Base-by-base conservation (phyloP, 139 green algal species). In the Zygnema cylindricum region DNA sequence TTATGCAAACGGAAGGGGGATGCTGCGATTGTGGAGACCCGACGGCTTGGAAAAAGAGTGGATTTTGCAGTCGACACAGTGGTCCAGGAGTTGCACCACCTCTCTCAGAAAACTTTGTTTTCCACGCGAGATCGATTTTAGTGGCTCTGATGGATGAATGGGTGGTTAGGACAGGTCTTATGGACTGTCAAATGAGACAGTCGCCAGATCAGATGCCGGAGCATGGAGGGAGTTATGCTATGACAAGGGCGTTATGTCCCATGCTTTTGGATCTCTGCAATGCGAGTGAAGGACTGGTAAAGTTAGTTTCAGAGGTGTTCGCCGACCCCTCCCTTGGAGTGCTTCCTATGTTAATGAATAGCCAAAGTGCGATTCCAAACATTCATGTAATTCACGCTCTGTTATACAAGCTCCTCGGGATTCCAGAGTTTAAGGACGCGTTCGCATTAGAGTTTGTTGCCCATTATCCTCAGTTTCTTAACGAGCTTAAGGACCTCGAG, bases 1-100 rank as follows among this genome's bases (percentile, higher is more conserved):
- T 93, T 49, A 92, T 93, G 40, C 69, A 43, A n/a, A 92, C 88
- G 40, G 78, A 77, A 55, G 86, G 89, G 16, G 89, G 89, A 23
- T 92, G 89, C 89, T 92, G 89, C 43, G 89, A 92, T 79, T 92
- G 89, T 75, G 89, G 89, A 55, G 89, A 92, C 57, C 32, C 38
- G 23, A 92, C 82, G 21, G 87, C 87, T 33, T 92, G 87, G 87
- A 90, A 85, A 69, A 32, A n/a, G 32, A 36, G 42, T 36, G 86
- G 86, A 30, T 91, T 91, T 36, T 91, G 86, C 32, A 63, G 3
- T 33, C 54, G 39, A 21, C 86, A 91, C 40, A 21, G 36, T 3
- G 42, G 69, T 1, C 86, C 86, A 30, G 82, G 41, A 40, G 21
- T 40, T n/a, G 69, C 82, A 22, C 42, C 43, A 23, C 49, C 81